Percentiles rank a stretch among this genome's conserved stretches.
These are phyloP conservation scores for Mycosphaerella sp. DNA, from an alignment of 2,329 filamentous ascomycete genomes.

Conservation along the genomic window DNA sequence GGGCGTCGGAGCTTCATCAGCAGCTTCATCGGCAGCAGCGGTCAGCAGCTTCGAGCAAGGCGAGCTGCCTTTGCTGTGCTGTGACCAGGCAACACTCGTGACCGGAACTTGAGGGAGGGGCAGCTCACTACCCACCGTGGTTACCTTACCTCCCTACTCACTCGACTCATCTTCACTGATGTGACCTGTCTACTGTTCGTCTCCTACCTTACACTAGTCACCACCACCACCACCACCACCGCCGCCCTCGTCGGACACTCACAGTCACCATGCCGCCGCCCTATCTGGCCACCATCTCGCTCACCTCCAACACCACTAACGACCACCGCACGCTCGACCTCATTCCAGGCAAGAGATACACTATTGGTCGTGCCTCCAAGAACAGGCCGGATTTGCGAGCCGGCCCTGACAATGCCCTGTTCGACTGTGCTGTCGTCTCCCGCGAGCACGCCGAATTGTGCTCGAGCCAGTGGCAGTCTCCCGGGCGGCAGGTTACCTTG, in stretches of 20 bases:
- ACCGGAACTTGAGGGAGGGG: no score
- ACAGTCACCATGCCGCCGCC: slow-evolving; percentile 7
- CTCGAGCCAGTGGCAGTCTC: slow-evolving; percentile 10
- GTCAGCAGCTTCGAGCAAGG: no score
- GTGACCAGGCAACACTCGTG: no score
- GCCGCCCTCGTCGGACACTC: not conserved
- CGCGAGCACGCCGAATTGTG: slow-evolving; percentile 33
- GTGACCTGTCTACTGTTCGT: no score
- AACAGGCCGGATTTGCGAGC: slow-evolving; percentile 34
- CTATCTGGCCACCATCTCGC: slow-evolving; percentile 15
- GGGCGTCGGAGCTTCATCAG: no score
- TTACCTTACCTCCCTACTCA: no score
- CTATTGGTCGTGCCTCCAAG: slow-evolving; percentile 42
- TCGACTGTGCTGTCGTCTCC: slow-evolving; percentile 35
- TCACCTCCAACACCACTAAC: slow-evolving; percentile 14
- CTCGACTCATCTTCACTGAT: no score
- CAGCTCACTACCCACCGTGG: no score
- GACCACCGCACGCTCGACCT: slow-evolving; percentile 23
- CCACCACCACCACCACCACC: no score
- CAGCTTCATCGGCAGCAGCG: no score
- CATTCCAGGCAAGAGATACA: slow-evolving; percentile 22
- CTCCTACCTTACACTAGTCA: no score
- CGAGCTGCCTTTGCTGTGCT: no score
- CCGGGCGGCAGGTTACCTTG: slow-evolving; percentile 24
- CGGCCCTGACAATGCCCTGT: slow-evolving; percentile 30